A percentile compares a stretch with the other conserved stretches of the same genome.
Conservation (phyloP, 352 stramenopile species). For the Peronospora farinosa region DNA sequence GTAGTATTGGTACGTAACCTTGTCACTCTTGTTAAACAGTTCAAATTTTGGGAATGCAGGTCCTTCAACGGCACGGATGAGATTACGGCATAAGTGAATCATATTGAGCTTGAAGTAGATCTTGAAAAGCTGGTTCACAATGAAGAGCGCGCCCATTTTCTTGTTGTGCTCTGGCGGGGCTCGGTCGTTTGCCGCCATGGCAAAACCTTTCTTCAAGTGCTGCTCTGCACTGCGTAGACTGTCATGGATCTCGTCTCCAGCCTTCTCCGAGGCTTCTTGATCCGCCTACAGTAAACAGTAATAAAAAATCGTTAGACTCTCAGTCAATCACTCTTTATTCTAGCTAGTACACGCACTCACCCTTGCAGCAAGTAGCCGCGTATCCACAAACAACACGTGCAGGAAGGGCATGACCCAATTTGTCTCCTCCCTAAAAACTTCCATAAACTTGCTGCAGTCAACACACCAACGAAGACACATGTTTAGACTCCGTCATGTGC, state of each 20-base stretch:
- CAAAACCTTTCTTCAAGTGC: conserved; percentile 83
- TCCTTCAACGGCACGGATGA: conserved; percentile 83
- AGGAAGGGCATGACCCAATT: conserved; percentile 84
- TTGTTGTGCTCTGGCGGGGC: conserved; percentile 75
- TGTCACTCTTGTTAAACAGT: conserved; percentile 77
- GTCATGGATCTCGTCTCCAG: conserved; percentile 72
- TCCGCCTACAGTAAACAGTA: conserved; percentile 42
- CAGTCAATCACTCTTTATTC: not conserved
- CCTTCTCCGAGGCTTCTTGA: conserved; percentile 47
- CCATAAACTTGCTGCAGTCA: conserved; percentile 74
- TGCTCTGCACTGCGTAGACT: conserved; percentile 75
- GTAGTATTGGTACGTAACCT: conserved; percentile 95
- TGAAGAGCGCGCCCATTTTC: conserved; percentile 82
- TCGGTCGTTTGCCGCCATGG: conserved; percentile 80
- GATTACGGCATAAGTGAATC: conserved; percentile 92
- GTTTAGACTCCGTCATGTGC: not conserved
- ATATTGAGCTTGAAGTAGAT: conserved; percentile 96
- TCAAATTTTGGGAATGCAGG: conserved; percentile 75
- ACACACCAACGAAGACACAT: conserved; percentile 2
- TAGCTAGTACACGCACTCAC: conserved; percentile 19
- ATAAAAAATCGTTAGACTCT: conserved; percentile 8
- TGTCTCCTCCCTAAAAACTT: conserved; percentile 75
- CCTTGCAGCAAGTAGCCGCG: conserved; percentile 55
- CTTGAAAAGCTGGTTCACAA: conserved; percentile 95
- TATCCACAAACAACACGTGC: conserved; percentile 76